Base-by-base conservation (phyloP, 2,329 filamentous ascomycete genomes). In the Arachnopeziza araneosa region DNA sequence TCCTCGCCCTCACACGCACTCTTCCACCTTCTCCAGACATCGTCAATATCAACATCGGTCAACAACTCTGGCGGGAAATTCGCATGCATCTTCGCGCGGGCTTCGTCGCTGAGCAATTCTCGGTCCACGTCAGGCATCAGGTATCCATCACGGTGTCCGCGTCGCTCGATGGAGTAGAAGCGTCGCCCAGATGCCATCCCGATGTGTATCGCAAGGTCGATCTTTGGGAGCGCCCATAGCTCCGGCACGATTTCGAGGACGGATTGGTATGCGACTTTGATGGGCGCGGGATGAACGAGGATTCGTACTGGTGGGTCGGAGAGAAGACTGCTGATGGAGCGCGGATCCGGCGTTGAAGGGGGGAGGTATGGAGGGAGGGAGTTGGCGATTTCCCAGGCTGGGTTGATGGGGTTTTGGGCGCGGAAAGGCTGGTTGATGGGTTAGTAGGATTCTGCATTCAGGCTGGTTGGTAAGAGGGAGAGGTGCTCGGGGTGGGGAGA, bases 311-410 rank as follows among this genome's bases (percentile, higher is more conserved):
- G 77, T 67, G 63, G 77, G 67, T 54, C 65, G 2, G 26, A 48
- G 61, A 62, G 77, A 67, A 57, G 73, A 67, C 68, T 70, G 67
- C 66, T 70, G 58, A 65, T 68, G 36, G 58, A 48, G n/a, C 63
- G 50, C 54, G 53, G 14, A 56, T 62, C 48, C 30, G 60, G 56
- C 52, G 70, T 66, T 30, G 70, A 68, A 17, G 78, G 72, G 0
- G 79, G 82, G 5, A 93, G 81, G 66, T 83, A 81, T 1, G 81
- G 73, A 2, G 90, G 87, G n/a, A 96, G 83, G 22, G 77, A 78
- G 24, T 79, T 80, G 54, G 88, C 85, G 70, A 96, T 93, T 70
- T 93, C 83, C 81, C 85, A 93, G 2, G 91, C 91, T 9, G 91
- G 90, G 71, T 96, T 96, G 61, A 87, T 77, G 26, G 86, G 83